phyloP scores from a whole-genome alignment of 2,329 filamentous ascomycete genomes.

The Aschersonia sp. region DNA sequence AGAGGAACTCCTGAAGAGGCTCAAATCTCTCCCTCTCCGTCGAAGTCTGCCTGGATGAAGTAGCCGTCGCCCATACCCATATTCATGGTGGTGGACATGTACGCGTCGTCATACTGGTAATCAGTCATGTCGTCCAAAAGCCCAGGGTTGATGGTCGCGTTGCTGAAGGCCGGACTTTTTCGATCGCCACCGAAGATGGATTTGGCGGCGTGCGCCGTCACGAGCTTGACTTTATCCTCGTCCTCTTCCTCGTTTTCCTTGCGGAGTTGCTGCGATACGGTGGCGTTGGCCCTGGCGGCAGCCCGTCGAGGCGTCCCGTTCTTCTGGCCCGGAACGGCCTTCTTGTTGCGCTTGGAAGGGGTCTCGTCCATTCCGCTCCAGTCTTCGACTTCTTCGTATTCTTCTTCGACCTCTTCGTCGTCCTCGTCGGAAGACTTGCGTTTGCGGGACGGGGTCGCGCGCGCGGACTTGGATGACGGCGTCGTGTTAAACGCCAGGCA shows the following conservation, averaged over 20 bases:
- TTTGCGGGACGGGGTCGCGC: conserved; percentile 11
- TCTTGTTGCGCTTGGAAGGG: conserved; percentile 16
- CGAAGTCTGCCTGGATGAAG: neutral
- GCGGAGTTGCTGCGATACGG: conserved; percentile 13
- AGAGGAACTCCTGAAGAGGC: too few relatives aligned
- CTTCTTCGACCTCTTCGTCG: conserved; percentile 13
- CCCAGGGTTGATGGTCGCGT: neutral
- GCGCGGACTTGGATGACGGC: conserved; percentile 14
- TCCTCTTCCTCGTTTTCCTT: neutral
- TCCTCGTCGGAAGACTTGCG: conserved; percentile 13
- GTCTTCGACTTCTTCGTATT: conserved; percentile 2
- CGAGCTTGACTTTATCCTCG: neutral
- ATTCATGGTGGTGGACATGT: neutral
- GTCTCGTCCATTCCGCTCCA: conserved; percentile 12
- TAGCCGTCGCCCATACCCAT: neutral
- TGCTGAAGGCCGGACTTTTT: neutral
- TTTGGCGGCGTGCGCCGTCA: neutral
- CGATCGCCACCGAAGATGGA: neutral
- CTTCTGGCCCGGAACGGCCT: conserved; percentile 10
- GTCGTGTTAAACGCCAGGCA: conserved; percentile 20
- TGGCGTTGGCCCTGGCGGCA: conserved; percentile 17
- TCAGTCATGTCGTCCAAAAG: neutral
- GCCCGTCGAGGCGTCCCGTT: conserved; percentile 15
- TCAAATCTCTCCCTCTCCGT: neutral
- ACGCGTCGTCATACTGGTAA: neutral